Conservation (phyloP, 495 filamentous ascomycete genomes). For the Penicillium herquei region DNA sequence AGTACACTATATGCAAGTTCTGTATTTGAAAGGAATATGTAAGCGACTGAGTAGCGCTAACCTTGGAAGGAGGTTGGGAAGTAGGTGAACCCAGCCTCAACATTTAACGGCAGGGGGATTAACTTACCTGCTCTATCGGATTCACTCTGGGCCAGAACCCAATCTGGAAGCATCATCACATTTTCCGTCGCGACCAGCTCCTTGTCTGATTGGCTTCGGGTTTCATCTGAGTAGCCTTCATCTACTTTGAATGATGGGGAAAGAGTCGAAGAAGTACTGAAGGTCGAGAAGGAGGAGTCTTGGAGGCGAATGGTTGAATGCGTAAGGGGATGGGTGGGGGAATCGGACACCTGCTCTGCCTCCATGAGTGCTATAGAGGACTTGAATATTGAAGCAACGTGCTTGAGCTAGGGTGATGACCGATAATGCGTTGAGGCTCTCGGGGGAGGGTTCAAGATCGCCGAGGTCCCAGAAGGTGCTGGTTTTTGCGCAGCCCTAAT, state of each 20-base stretch:
- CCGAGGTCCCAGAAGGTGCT: background rate
- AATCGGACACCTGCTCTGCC: slow-evolving; percentile 22
- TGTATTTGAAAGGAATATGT: slow-evolving; percentile 15
- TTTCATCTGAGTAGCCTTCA: slow-evolving; percentile 67
- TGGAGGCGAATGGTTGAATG: slow-evolving; percentile 28
- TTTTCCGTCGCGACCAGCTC: slow-evolving; percentile 33
- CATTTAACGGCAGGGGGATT: background rate
- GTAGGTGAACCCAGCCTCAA: background rate
- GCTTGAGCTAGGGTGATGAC: background rate
- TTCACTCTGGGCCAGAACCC: slow-evolving; percentile 52
- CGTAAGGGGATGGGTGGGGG: slow-evolving; percentile 20
- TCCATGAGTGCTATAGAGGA: slow-evolving; percentile 29
- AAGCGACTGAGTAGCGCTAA: slow-evolving; percentile 7
- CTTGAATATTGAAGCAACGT: slow-evolving; percentile 1
- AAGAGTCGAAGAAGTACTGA: slow-evolving; percentile 30
- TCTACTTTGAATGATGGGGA: slow-evolving; percentile 54
- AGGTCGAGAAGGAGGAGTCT: slow-evolving; percentile 23
- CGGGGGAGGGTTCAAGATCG: background rate
- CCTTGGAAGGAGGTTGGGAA: slow-evolving; percentile 4
- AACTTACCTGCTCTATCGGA: slow-evolving; percentile 54
- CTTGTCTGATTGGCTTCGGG: slow-evolving; percentile 54
- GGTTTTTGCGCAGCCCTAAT: background rate
- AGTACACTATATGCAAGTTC: slow-evolving; percentile 58
- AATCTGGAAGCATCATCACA: slow-evolving; percentile 49
- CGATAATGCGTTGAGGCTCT: background rate